Evolutionary conservation across 306 rosid genomes (phyloP).

Genomic region (Parietaria judaica): DNA sequence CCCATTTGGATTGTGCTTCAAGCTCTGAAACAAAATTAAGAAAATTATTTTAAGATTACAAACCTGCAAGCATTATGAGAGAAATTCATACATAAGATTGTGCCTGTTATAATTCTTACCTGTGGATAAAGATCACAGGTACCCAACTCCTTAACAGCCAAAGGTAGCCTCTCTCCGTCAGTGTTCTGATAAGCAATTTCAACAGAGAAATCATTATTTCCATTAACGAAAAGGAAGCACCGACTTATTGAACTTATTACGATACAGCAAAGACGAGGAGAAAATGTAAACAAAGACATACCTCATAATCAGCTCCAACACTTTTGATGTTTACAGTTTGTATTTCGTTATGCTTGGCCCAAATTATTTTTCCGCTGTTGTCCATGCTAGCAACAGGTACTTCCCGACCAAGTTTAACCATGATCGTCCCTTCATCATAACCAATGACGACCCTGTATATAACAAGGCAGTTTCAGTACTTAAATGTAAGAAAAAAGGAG

Average conservation of each 20-base stretch:
- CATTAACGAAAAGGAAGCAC: slow-evolving; percentile 12
- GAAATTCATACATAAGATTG: not conserved
- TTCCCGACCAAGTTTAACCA: slow-evolving; percentile 99
- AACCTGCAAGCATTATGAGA: not conserved
- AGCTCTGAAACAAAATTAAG: slow-evolving; percentile 39
- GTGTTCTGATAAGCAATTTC: slow-evolving; percentile 52
- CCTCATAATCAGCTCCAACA: slow-evolving; percentile 92
- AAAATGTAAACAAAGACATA: slow-evolving; percentile 24
- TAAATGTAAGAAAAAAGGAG: not conserved
- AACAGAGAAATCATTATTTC: slow-evolving; percentile 8
- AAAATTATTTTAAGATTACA: not conserved
- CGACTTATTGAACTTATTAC: not conserved
- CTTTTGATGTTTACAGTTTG: slow-evolving; percentile 94
- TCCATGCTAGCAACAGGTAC: slow-evolving; percentile 99
- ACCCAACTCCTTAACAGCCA: slow-evolving; percentile 96
- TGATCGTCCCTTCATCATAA: slow-evolving; percentile 96
- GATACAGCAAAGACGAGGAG: slow-evolving; percentile 7
- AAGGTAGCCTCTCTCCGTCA: slow-evolving; percentile 95
- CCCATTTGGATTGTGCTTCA: slow-evolving; percentile 97
- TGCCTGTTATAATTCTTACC: slow-evolving; percentile 27
- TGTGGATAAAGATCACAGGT: slow-evolving; percentile 99
- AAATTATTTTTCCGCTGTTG: slow-evolving; percentile 89
- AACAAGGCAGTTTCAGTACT: no score
- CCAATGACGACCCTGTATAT: slow-evolving; percentile 82
- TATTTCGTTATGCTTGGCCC: slow-evolving; percentile 98